phyloP scores from a whole-genome alignment of 345 rosid genomes.

The Citrus australasica region DNA sequence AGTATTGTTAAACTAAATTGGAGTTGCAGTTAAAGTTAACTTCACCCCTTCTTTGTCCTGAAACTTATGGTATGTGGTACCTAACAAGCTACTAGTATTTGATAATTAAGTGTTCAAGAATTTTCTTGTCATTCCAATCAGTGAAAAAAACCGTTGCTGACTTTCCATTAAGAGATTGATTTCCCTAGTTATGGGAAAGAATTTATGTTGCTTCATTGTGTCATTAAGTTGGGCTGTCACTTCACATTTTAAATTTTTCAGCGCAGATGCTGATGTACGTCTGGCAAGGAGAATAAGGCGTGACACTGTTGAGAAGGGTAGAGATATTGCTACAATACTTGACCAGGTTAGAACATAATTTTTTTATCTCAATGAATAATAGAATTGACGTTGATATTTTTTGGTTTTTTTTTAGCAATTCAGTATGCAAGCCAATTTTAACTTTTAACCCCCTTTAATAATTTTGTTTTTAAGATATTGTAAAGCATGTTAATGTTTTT shows the following conservation, averaged over 20 bases:
- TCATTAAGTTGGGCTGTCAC: conserved; percentile 30
- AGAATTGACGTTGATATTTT: not conserved
- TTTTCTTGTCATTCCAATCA: not conserved
- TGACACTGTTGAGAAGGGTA: conserved; percentile 82
- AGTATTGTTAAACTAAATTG: not conserved
- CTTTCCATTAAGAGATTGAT: not conserved
- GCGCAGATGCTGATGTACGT: conserved; percentile 99
- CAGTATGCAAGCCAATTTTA: not conserved
- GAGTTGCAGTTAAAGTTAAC: not conserved
- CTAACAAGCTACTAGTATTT: not conserved
- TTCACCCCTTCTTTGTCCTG: not conserved
- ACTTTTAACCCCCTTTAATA: not conserved
- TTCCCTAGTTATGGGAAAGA: conserved; percentile 5
- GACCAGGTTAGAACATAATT: conserved; percentile 65
- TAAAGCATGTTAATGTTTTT: not conserved
- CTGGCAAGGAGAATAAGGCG: conserved; percentile 95
- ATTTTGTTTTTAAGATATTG: not conserved
- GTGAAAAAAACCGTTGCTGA: not conserved
- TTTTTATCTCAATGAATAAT: not conserved
- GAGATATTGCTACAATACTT: conserved; percentile 85
- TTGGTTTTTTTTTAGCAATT: not conserved
- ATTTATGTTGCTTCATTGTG: conserved; percentile 7
- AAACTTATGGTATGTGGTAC: not conserved
- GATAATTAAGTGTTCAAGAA: not conserved
- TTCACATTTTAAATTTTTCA: conserved; percentile 42